A percentile compares a stretch with the other conserved stretches of the same genome.
Conservation (phyloP, 164 flowering plant species). For the Chloranthus sessilifolius region DNA sequence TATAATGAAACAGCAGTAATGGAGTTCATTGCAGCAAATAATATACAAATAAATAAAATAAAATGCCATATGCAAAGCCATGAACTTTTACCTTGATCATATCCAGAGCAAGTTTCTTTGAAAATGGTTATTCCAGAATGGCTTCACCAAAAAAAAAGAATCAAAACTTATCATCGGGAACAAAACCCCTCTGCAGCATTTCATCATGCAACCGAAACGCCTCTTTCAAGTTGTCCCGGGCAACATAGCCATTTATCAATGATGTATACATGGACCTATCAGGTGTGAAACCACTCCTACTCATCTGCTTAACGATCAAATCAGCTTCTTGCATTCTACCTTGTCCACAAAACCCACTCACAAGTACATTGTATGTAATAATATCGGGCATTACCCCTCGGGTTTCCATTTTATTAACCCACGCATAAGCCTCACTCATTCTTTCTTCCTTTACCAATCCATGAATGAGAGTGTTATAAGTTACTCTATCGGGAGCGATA, state of each 20-base stretch:
- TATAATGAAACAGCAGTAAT: no score
- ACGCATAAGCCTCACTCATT: conserved; percentile 42
- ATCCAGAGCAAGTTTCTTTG: no score
- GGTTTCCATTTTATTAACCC: conserved; percentile 57
- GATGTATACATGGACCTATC: conserved; percentile 66
- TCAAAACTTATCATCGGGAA: conserved; percentile 78
- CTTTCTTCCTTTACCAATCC: conserved; percentile 61
- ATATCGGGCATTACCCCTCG: conserved; percentile 58
- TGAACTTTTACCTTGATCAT: no score
- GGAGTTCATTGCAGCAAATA: no score
- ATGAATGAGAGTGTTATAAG: conserved; percentile 76
- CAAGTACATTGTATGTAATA: conserved; percentile 55
- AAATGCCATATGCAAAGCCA: no score
- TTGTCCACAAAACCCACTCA: conserved; percentile 54
- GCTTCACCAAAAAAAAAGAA: conserved; percentile 1
- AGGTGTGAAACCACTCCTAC: conserved; percentile 52
- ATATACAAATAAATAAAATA: no score
- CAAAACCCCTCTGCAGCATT: conserved; percentile 79
- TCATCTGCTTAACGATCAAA: conserved; percentile 49
- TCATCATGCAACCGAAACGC: conserved; percentile 88
- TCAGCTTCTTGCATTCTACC: conserved; percentile 82
- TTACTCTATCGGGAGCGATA: conserved; percentile 49
- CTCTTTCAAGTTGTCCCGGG: conserved; percentile 59
- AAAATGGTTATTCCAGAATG: no score
- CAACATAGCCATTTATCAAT: conserved; percentile 71